Conservation (phyloP, 2,329 filamentous ascomycete genomes). For the Mollisia scopiformis region DNA sequence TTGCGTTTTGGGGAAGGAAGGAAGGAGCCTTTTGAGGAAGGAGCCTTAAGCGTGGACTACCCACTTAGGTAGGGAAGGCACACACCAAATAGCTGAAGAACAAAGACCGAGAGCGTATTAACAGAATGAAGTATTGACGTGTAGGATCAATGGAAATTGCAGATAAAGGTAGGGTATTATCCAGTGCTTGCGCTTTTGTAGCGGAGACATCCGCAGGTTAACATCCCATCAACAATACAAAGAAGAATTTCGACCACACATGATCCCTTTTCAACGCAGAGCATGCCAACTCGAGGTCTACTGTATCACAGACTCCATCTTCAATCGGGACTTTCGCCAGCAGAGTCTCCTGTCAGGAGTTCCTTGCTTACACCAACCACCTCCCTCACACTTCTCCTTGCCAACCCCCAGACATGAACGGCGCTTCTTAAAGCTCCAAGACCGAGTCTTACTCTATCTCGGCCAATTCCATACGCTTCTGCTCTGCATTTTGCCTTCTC, state of each 20-base stretch:
- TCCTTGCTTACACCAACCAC: constrained; percentile 60
- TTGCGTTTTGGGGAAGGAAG: background rate
- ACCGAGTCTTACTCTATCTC: constrained; percentile 59
- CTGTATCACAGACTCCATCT: background rate
- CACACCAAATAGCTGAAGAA: background rate
- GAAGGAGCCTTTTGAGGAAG: background rate
- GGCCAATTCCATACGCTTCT: constrained; percentile 29
- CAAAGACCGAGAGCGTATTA: background rate
- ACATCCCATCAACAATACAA: background rate
- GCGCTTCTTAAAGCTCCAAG: constrained; percentile 60
- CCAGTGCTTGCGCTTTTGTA: background rate
- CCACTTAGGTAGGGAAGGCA: too few relatives aligned
- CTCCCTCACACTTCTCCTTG: constrained; percentile 56
- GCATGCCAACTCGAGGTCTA: background rate
- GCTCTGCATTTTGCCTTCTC: constrained; percentile 37
- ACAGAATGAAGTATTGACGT: background rate
- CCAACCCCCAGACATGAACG: constrained; percentile 58
- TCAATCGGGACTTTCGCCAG: background rate
- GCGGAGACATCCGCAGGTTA: too few relatives aligned
- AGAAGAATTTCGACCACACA: background rate
- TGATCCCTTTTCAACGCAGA: background rate
- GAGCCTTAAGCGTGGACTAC: too few relatives aligned
- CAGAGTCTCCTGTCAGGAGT: constrained; percentile 20
- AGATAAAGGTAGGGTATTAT: background rate
- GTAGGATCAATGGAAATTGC: background rate